Conservation (phyloP, 805 yeast species). For the Lachancea dasiensis region DNA sequence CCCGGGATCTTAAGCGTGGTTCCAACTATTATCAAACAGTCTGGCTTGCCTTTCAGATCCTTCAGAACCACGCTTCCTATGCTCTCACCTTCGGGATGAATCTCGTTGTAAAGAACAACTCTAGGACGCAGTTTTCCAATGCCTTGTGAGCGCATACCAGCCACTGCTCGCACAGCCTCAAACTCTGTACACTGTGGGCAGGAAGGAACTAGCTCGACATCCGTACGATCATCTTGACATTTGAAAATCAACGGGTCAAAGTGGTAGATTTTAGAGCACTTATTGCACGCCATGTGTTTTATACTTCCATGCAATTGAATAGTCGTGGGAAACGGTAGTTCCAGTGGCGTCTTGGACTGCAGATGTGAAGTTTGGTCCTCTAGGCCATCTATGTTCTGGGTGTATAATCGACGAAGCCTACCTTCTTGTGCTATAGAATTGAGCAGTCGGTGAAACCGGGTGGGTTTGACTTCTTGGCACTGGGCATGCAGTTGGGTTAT, state of each 20-base stretch:
- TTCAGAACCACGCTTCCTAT: slow-evolving; percentile 69
- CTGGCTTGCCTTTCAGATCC: slow-evolving; percentile 63
- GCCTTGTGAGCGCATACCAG: slow-evolving; percentile 61
- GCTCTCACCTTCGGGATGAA: slow-evolving; percentile 82
- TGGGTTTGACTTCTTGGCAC: slow-evolving; percentile 54
- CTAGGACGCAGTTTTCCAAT: slow-evolving; percentile 59
- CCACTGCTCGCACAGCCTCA: slow-evolving; percentile 48
- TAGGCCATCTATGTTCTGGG: slow-evolving; percentile 83
- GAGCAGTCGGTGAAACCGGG: slow-evolving; percentile 66
- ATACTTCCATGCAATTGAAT: slow-evolving; percentile 85
- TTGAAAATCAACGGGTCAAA: slow-evolving; percentile 49
- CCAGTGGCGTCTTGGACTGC: slow-evolving; percentile 37
- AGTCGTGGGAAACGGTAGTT: slow-evolving; percentile 46
- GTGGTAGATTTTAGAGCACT: slow-evolving; percentile 55
- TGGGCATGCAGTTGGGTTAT: slow-evolving; percentile 54
- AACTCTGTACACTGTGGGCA: slow-evolving; percentile 64
- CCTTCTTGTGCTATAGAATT: slow-evolving; percentile 54
- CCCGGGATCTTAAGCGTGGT: slow-evolving; percentile 81
- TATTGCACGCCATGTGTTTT: slow-evolving; percentile 65
- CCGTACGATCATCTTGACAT: slow-evolving; percentile 29
- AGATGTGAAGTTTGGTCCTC: slow-evolving; percentile 53
- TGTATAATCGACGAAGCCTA: slow-evolving; percentile 66
- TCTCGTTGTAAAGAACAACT: slow-evolving; percentile 65
- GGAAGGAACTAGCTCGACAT: slow-evolving; percentile 36
- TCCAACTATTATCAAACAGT: slow-evolving; percentile 75